Percentiles rank a stretch among this genome's conserved stretches.
These are phyloP conservation scores for Wickerhamiella hasegawae DNA, from an alignment of 805 yeast species.

Conservation along the genomic window DNA sequence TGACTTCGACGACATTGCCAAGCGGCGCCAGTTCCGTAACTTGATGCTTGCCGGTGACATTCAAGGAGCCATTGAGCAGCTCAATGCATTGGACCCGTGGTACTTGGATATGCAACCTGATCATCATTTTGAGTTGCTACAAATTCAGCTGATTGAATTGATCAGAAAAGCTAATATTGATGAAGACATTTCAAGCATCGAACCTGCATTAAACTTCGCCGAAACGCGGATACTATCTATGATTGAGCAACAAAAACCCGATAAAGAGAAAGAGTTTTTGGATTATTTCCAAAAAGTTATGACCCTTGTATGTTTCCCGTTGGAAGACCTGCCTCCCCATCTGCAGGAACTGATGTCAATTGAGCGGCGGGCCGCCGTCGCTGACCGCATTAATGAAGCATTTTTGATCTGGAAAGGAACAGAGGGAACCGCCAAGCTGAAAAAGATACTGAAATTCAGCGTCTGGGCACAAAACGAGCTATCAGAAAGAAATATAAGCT, in stretches of 20 bases:
- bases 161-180: constrained; percentile 30
- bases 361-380: constrained; percentile 46
- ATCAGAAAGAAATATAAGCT: constrained; percentile 9
- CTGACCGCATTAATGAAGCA: constrained; percentile 52
- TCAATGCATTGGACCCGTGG: constrained; percentile 47
- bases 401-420: constrained; percentile 30
- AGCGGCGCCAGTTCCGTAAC: constrained; percentile 35
- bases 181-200: constrained; percentile 9
- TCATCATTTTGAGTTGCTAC: constrained; percentile 55
- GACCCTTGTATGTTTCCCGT: constrained; percentile 52
- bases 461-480: constrained; percentile 42
- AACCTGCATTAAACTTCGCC: constrained; percentile 22
- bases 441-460: constrained; percentile 45
- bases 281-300: constrained; percentile 66
- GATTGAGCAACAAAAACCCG: background rate
- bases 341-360: constrained; percentile 41
- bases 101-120: constrained; percentile 46
- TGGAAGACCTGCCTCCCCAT: constrained; percentile 22
- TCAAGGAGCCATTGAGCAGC: constrained; percentile 36
- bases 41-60: constrained; percentile 46
- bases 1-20: constrained; percentile 4
- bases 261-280: constrained; percentile 27
- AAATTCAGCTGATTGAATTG: constrained; percentile 67
- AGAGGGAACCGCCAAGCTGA: constrained; percentile 25
- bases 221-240: constrained; percentile 29